phyloP scores from a whole-genome alignment of 495 filamentous ascomycete species.

The Penicillium maclennaniae region DNA sequence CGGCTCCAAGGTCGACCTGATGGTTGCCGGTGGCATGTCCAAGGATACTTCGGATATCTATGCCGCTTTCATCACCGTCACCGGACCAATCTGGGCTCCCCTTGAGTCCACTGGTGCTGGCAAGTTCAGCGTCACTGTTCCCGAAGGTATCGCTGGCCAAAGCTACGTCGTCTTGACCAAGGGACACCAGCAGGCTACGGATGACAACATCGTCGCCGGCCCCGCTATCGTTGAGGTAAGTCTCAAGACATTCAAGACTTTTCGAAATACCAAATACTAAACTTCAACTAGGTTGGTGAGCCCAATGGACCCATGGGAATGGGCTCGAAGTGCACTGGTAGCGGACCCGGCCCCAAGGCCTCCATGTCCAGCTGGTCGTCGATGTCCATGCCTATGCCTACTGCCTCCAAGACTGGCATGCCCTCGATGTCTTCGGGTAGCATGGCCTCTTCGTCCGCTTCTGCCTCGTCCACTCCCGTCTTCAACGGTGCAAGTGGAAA shows the following conservation, averaged over 20 bases:
- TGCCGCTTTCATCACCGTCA: conserved; percentile 38
- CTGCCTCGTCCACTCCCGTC: not conserved
- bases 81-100: conserved; percentile 34
- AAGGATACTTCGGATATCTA: not conserved
- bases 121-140: conserved; percentile 32
- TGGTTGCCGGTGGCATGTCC: conserved; percentile 11
- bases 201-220: conserved; percentile 31
- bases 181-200: conserved; percentile 19
- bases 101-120: conserved; percentile 21
- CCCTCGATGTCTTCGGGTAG: not conserved
- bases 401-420: not conserved
- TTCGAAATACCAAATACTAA: not conserved
- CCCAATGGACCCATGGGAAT: not conserved
- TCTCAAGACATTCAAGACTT: not conserved
- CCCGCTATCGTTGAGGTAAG: conserved; percentile 36
- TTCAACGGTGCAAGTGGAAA: conserved; percentile 4
- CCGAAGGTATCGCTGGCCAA: conserved; percentile 34
- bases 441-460: not conserved
- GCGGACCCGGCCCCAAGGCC: too few relatives aligned
- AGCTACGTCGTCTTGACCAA: conserved; percentile 36
- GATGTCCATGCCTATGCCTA: too few relatives aligned
- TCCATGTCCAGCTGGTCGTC: not conserved
- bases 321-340: not conserved
- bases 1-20: conserved; percentile 10
- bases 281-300: not conserved